Percentiles rank a stretch among this genome's conserved stretches.
phyloP scores from a whole-genome alignment of 371 early-diverging fungal genomes.

The Rhizomucor pusillus region DNA sequence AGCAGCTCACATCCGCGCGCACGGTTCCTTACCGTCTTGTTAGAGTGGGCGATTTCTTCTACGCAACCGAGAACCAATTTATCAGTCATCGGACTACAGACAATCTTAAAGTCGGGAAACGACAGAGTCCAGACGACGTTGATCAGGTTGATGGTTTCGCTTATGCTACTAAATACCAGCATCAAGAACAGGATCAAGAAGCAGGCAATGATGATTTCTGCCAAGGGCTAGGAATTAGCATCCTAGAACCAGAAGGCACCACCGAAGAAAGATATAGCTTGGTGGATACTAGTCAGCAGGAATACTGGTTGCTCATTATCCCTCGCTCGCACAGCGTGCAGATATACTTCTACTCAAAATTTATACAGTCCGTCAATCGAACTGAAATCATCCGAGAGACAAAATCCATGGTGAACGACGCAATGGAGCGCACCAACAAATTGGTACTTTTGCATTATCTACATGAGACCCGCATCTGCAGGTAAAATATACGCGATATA shows the following conservation, averaged over 20 bases:
- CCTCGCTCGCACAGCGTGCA: slow-evolving; percentile 57
- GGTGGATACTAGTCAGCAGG: slow-evolving; percentile 16
- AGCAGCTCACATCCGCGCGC: slow-evolving; percentile 50
- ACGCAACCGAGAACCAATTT: slow-evolving; percentile 46
- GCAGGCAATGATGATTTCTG: slow-evolving; percentile 37
- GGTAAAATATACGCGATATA: slow-evolving; percentile 24
- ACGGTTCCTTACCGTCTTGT: slow-evolving; percentile 53
- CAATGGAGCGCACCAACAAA: slow-evolving; percentile 69
- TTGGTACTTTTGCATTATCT: slow-evolving; percentile 62
- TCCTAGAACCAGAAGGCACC: slow-evolving; percentile 19
- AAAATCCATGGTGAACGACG: slow-evolving; percentile 55
- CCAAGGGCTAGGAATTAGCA: slow-evolving; percentile 48
- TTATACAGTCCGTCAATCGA: slow-evolving; percentile 52
- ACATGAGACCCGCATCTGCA: slow-evolving; percentile 66
- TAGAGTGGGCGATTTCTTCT: slow-evolving; percentile 60
- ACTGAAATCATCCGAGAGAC: slow-evolving; percentile 57
- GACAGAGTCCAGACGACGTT: slow-evolving; percentile 1
- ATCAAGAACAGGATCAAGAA: slow-evolving; percentile 1
- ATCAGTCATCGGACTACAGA: slow-evolving; percentile 6
- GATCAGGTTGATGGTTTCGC: slow-evolving; percentile 3
- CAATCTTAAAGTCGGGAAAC: slow-evolving; percentile 8
- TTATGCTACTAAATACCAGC: background rate
- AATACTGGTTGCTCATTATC: slow-evolving; percentile 69
- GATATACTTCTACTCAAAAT: slow-evolving; percentile 72
- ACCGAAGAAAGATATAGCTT: background rate